Evolutionary conservation across 2,329 filamentous ascomycete species (phyloP).

Genomic region (Phoma sp.): DNA sequence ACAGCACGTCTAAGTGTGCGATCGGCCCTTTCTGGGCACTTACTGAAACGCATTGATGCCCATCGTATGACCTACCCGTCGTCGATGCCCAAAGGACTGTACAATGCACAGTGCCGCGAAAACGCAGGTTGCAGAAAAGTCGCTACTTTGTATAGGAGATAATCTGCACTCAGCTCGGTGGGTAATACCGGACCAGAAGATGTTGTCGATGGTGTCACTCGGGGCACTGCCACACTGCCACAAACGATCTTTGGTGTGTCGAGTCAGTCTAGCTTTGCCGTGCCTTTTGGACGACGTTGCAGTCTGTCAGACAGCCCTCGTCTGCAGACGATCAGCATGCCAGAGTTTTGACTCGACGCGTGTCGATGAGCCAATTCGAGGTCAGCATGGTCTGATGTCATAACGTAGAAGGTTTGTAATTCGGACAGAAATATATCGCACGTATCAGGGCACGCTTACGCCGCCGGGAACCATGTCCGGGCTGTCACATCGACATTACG

Average conservation of each 20-base stretch:
- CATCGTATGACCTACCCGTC: neutral
- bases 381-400: neutral
- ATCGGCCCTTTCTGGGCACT: neutral
- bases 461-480: neutral
- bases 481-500: neutral
- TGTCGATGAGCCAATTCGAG: neutral
- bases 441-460: constrained; percentile 4
- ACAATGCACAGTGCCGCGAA: neutral
- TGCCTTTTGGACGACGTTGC: neutral
- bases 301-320: neutral
- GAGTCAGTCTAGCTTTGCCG: neutral
- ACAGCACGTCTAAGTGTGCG: neutral
- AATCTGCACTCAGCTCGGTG: too few relatives aligned
- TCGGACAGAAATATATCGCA: neutral
- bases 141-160: too few relatives aligned
- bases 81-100: neutral
- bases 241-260: too few relatives aligned
- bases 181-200: too few relatives aligned
- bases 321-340: neutral
- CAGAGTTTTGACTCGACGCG: neutral
- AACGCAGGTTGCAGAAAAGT: too few relatives aligned
- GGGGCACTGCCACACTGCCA: too few relatives aligned
- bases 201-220: too few relatives aligned
- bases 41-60: neutral
- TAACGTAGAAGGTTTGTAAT: constrained; percentile 2